phyloP scores from a whole-genome alignment of 1,284 basidiomycete species.

The Anthracocystis walkeri region DNA sequence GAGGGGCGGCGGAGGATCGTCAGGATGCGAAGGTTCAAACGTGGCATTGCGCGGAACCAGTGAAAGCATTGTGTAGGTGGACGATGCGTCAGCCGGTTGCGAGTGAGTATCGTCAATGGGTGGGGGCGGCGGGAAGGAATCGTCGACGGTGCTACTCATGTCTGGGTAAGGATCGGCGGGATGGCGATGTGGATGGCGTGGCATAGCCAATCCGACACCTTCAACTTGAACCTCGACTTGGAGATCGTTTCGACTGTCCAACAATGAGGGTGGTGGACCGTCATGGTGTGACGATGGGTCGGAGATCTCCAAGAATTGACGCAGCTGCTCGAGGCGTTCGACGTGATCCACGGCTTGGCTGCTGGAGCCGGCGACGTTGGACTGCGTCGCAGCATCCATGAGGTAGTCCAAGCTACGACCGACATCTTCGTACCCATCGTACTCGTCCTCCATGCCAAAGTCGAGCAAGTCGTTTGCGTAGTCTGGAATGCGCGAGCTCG shows the following conservation, averaged over 20 bases:
- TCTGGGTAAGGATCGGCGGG: slow-evolving; percentile 35
- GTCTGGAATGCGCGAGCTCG: slow-evolving; percentile 18
- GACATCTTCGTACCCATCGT: slow-evolving; percentile 63
- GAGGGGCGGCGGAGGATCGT: slow-evolving; percentile 33
- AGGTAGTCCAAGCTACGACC: slow-evolving; percentile 39
- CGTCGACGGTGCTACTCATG: background rate
- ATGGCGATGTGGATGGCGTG: slow-evolving; percentile 29
- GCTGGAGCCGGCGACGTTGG: slow-evolving; percentile 21
- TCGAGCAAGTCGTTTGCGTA: slow-evolving; percentile 28
- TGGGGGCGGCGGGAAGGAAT: slow-evolving; percentile 29
- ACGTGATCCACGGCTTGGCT: slow-evolving; percentile 25
- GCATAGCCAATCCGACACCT: slow-evolving; percentile 61
- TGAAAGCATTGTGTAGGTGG: slow-evolving; percentile 7
- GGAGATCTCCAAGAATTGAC: slow-evolving; percentile 36
- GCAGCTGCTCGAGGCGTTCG: slow-evolving; percentile 45
- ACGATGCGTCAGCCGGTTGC: background rate
- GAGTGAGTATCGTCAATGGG: slow-evolving; percentile 23
- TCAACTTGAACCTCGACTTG: slow-evolving; percentile 64
- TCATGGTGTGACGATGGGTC: slow-evolving; percentile 33
- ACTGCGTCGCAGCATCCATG: slow-evolving; percentile 28
- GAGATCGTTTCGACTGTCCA: slow-evolving; percentile 56
- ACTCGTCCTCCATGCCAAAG: slow-evolving; percentile 56
- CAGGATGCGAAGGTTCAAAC: background rate
- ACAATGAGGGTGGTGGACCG: slow-evolving; percentile 53
- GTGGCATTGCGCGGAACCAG: background rate